Base-by-base conservation (phyloP, 2,329 filamentous ascomycete genomes). In the Apiospora pterosperma region DNA sequence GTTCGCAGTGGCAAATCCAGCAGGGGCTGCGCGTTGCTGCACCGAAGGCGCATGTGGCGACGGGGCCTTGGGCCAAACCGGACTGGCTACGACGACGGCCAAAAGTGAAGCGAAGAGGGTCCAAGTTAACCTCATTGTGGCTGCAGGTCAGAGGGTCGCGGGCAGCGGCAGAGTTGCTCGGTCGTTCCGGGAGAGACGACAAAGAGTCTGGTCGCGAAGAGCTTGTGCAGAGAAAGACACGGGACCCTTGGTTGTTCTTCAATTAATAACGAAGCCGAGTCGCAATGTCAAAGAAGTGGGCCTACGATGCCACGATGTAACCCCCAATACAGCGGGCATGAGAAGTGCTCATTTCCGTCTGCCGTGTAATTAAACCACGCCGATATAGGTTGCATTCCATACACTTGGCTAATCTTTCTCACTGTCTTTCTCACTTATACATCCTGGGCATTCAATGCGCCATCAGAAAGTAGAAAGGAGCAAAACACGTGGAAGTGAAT, bases 1-100 rank as follows among this genome's bases (percentile, higher is more conserved):
- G 61, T 69, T 65, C 3, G 68, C 66, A 55, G 64, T 70, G 39
- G 71, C 64, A 65, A 73, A 73, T 4, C 60, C 60, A 28, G 60
- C 39, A 3, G 60, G 60, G 25, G 28, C 36, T 1, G 28, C 60
- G 25, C 60, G 39, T 28, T 5, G 60, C 28, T 48, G 23, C 4
- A 23, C 28, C 0, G 60, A 3, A 2, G 28, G 8, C 4, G 14
- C 16, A 48, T 60, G 7, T 19, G 19, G 6, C 23, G 21, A 31
- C 1, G 23, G 23, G 2, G 19, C 19, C 3, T 34, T 55, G 2
- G 28, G 28, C 48, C 8, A 12, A 10, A 55, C 1, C 4, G 48
- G 48, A 3, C 19, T 55, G 19, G 36, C 59, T n/a, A 4, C 36
- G 36, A 12, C 36, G 36, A 31, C 3, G 3, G 59, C 59, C 59